These are phyloP conservation scores for Globisporangium lucens DNA, from an alignment of 352 stramenopile species.

Conservation along the genomic window DNA sequence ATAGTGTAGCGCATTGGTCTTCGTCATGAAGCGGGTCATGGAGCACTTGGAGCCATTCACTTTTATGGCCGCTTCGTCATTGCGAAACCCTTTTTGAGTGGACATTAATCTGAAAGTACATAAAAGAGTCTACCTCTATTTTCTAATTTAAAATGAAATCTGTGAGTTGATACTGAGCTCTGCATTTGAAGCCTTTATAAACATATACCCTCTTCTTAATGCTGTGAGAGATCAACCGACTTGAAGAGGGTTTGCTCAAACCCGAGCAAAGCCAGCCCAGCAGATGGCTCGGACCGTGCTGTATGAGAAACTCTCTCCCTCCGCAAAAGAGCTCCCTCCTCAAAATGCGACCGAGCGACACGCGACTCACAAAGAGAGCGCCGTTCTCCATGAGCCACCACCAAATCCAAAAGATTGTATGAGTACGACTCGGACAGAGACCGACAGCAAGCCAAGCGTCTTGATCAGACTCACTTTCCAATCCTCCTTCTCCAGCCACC, in stretches of 20 bases:
- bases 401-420: background rate
- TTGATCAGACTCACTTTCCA: background rate
- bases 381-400: background rate
- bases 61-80: background rate
- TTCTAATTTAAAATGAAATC: background rate
- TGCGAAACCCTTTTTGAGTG: background rate
- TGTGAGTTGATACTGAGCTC: background rate
- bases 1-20: background rate
- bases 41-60: background rate
- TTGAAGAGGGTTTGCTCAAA: background rate
- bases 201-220: background rate
- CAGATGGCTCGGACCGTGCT: constrained; percentile 3
- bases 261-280: background rate
- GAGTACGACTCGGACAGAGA: background rate
- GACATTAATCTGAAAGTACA: background rate
- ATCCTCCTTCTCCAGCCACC: background rate
- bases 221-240: background rate
- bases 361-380: background rate
- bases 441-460: background rate
- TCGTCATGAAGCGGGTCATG: background rate
- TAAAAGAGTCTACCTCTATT: background rate
- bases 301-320: constrained; percentile 6
- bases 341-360: constrained; percentile 5
- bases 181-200: background rate
- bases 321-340: background rate